Conservation (phyloP, 2,329 filamentous ascomycete species). For the Colletotrichum camelliae region DNA sequence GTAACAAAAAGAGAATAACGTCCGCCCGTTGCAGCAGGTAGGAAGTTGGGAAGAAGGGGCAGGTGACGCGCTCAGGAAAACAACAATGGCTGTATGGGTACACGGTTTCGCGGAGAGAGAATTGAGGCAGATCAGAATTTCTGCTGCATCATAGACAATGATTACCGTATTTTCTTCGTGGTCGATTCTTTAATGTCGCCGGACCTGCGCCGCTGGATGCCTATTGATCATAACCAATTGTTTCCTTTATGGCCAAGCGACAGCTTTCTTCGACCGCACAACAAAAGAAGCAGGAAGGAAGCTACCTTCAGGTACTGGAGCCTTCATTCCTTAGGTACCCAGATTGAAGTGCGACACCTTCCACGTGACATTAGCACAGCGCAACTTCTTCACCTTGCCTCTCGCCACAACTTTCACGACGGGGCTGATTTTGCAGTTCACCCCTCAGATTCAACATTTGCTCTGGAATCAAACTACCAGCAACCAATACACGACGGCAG, state of each 20-base stretch:
- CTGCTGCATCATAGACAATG: background rate
- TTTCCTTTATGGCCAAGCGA: background rate
- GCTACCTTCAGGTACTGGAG: background rate
- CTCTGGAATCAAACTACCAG: too few species aligned
- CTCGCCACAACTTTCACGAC: fast-evolving
- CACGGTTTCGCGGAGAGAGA: background rate
- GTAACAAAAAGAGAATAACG: background rate
- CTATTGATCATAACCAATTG: background rate
- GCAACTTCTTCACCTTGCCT: background rate
- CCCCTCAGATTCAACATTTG: background rate
- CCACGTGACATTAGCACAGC: background rate
- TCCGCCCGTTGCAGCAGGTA: too few species aligned
- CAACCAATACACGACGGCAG: fast-evolving
- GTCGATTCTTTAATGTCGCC: background rate
- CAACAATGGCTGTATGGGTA: background rate
- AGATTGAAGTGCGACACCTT: background rate
- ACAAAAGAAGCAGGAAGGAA: background rate
- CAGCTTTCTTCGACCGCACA: background rate
- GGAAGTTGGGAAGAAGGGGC: too few species aligned
- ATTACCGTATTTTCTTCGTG: background rate
- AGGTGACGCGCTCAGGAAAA: too few species aligned
- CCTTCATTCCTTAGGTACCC: background rate
- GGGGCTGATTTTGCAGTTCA: background rate
- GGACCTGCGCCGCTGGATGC: background rate
- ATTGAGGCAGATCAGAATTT: background rate